Conservation (phyloP, 2,329 filamentous ascomycete species). For the Aspergillus tamarii region DNA sequence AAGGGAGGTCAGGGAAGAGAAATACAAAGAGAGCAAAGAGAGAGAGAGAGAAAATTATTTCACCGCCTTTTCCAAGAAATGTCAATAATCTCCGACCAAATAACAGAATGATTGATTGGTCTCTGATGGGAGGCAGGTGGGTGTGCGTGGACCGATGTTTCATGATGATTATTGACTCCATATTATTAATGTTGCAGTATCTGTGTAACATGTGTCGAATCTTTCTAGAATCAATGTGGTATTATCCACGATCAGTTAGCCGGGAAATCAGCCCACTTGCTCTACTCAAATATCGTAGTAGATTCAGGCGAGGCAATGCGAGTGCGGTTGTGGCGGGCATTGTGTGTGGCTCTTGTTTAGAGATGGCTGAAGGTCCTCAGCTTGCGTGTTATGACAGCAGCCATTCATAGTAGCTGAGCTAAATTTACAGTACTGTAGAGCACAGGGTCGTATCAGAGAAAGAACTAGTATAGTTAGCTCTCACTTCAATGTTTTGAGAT, state of each 20-base stretch:
- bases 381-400: conserved; percentile 7
- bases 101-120: not conserved
- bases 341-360: conserved; percentile 4
- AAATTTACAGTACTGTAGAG: not conserved
- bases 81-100: not conserved
- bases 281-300: not conserved
- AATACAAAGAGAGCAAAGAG: not conserved
- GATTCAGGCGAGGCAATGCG: conserved; percentile 6
- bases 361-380: not conserved
- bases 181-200: not conserved
- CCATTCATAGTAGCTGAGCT: not conserved
- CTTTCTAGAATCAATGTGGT: conserved; percentile 17
- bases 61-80: not conserved
- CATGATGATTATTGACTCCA: conserved; percentile 5
- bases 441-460: not conserved
- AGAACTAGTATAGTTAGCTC: too few relatives aligned
- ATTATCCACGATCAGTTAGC: conserved; percentile 1
- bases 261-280: conserved; percentile 8
- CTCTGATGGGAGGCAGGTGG: not conserved
- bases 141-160: conserved; percentile 6
- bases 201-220: conserved; percentile 16
- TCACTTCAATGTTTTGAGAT: not conserved
- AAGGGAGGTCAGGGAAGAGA: not conserved
- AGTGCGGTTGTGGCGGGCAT: conserved; percentile 20
- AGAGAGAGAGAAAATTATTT: not conserved